These are phyloP conservation scores for Tetracentron sinense DNA, from an alignment of 164 flowering plant genomes.

Conservation along the genomic window DNA sequence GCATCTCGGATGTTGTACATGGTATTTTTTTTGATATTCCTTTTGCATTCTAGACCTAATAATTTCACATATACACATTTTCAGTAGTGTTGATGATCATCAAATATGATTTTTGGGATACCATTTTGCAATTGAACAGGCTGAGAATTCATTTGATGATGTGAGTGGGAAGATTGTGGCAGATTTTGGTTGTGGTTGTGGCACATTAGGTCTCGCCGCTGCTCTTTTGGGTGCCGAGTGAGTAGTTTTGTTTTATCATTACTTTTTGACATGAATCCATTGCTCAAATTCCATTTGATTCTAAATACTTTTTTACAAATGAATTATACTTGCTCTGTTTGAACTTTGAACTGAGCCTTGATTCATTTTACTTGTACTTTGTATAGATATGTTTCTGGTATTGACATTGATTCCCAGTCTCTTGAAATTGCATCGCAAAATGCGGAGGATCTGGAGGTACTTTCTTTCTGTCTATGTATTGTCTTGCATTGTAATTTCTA, in stretches of 20 bases:
- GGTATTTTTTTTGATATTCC: conserved; percentile 30
- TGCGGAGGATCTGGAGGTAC: conserved; percentile 90
- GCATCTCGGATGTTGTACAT: conserved; percentile 87
- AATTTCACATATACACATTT: neutral
- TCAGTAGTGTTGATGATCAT: neutral
- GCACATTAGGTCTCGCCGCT: conserved; percentile 85
- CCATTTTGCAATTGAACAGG: conserved; percentile 48
- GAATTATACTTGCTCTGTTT: neutral
- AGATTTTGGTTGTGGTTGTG: conserved; percentile 98
- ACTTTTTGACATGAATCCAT: too few species aligned
- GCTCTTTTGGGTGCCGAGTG: conserved; percentile 85
- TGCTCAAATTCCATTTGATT: too few species aligned
- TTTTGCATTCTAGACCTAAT: neutral
- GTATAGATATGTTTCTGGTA: conserved; percentile 68
- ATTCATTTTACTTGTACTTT: too few species aligned
- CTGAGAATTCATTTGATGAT: conserved; percentile 89
- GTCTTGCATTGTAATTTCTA: neutral
- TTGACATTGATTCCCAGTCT: conserved; percentile 76
- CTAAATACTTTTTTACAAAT: too few species aligned
- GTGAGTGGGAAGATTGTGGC: conserved; percentile 78
- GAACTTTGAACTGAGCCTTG: neutral
- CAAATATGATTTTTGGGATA: neutral
- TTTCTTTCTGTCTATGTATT: neutral
- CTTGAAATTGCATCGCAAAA: conserved; percentile 69
- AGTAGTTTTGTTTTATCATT: conserved; percentile 22